Percentiles rank a stretch among this genome's conserved stretches.
phyloP scores from a whole-genome alignment of 1,284 basidiomycete genomes.

The Phylloporus sp. region DNA sequence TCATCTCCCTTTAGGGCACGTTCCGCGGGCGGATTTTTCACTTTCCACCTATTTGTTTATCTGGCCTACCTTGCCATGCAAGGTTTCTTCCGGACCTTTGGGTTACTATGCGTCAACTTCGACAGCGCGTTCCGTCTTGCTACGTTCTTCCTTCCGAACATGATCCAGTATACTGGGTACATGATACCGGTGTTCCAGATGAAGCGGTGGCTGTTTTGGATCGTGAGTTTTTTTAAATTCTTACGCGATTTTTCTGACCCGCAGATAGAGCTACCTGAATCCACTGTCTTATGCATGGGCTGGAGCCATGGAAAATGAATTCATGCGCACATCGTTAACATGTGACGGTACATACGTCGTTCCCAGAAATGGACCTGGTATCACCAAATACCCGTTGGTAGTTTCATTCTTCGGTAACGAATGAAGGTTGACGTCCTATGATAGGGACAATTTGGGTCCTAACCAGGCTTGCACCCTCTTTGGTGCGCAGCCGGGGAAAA shows the following conservation, averaged over 20 bases:
- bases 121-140: slow-evolving; percentile 64
- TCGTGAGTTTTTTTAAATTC: slow-evolving; percentile 43
- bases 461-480: slow-evolving; percentile 74
- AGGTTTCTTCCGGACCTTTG: slow-evolving; percentile 76
- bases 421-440: slow-evolving; percentile 2
- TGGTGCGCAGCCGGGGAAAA: slow-evolving; percentile 55
- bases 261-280: slow-evolving; percentile 68
- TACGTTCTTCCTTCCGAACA: slow-evolving; percentile 68
- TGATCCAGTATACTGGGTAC: slow-evolving; percentile 58
- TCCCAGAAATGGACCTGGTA: slow-evolving; percentile 67
- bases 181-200: slow-evolving; percentile 75
- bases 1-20: slow-evolving; percentile 40
- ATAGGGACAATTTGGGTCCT: slow-evolving; percentile 53
- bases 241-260: slow-evolving; percentile 10
- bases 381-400: slow-evolving; percentile 70
- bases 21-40: slow-evolving; percentile 70
- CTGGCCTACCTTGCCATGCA: slow-evolving; percentile 67
- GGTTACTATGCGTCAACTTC: slow-evolving; percentile 65
- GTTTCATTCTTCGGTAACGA: slow-evolving; percentile 1
- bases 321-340: slow-evolving; percentile 67
- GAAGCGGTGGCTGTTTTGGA: slow-evolving; percentile 91
- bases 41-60: slow-evolving; percentile 71
- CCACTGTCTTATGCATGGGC: slow-evolving; percentile 82
- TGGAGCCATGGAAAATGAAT: slow-evolving; percentile 84
- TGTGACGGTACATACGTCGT: slow-evolving; percentile 75